A percentile compares a stretch with the other conserved stretches of the same genome.
Conservation (phyloP, 257 asterid species). For the Plantago elongata region DNA sequence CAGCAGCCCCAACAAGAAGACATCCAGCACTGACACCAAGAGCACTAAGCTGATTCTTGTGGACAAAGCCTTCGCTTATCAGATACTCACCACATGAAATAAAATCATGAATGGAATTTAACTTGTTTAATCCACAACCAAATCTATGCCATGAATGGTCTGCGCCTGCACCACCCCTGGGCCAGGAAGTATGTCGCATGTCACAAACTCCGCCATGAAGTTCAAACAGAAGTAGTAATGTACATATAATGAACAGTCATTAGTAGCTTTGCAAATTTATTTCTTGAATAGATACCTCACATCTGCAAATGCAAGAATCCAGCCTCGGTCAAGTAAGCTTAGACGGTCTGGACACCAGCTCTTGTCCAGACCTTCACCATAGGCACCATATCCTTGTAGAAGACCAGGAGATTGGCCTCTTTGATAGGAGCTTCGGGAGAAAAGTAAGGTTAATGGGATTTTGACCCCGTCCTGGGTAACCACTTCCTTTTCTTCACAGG, state of each 20-base stretch:
- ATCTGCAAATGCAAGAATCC: slow-evolving; percentile 92
- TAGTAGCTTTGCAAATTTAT: background rate
- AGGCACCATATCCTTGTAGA: slow-evolving; percentile 92
- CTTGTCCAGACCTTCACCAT: slow-evolving; percentile 76
- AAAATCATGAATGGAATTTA: slow-evolving; percentile 68
- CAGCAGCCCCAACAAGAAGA: slow-evolving; percentile 78
- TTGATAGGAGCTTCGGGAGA: slow-evolving; percentile 45
- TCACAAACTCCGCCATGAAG: slow-evolving; percentile 8
- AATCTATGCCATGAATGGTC: slow-evolving; percentile 69
- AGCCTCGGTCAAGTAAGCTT: slow-evolving; percentile 88
- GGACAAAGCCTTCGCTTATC: slow-evolving; percentile 50
- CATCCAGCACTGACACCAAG: slow-evolving; percentile 80
- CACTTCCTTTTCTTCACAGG: slow-evolving; percentile 64
- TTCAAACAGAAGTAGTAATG: background rate
- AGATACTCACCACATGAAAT: slow-evolving; percentile 63
- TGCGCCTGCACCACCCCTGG: slow-evolving; percentile 82
- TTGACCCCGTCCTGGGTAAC: slow-evolving; percentile 63
- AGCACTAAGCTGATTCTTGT: slow-evolving; percentile 52
- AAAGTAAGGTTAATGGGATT: slow-evolving; percentile 72
- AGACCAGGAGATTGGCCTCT: slow-evolving; percentile 74
- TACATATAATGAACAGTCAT: background rate
- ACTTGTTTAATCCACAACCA: slow-evolving; percentile 68
- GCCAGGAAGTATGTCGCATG: slow-evolving; percentile 7
- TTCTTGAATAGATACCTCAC: slow-evolving; percentile 50
- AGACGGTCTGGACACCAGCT: slow-evolving; percentile 85